These are phyloP conservation scores for Cutaneotrichosporon cutaneum DNA, from an alignment of 1,284 basidiomycete genomes.

Conservation along the genomic window DNA sequence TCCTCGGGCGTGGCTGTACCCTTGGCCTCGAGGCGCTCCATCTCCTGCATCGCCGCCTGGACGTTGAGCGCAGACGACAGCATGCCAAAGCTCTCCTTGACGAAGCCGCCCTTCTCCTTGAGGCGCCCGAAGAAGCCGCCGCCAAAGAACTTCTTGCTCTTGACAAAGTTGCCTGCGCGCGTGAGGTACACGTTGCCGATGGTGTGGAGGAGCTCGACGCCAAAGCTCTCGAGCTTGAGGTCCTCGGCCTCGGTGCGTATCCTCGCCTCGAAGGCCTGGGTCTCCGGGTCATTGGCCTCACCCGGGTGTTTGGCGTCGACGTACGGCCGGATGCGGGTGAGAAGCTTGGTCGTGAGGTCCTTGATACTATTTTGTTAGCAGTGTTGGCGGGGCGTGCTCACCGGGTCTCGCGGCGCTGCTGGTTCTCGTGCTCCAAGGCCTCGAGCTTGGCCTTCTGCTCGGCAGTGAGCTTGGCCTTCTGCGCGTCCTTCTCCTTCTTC, in stretches of 20 bases:
- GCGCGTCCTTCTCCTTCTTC: conserved; percentile 42
- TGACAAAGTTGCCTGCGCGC: conserved; percentile 89
- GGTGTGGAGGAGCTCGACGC: conserved; percentile 76
- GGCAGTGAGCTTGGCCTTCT: conserved; percentile 64
- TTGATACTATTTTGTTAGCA: conserved; percentile 56
- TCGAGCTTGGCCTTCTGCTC: conserved; percentile 82
- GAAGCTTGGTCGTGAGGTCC: conserved; percentile 70
- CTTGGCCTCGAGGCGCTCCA: conserved; percentile 84
- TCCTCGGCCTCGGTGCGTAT: conserved; percentile 90
- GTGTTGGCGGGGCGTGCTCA: conserved; percentile 31
- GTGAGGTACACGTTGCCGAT: conserved; percentile 89
- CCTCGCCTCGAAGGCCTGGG: conserved; percentile 68
- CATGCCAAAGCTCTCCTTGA: conserved; percentile 92
- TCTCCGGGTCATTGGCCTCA: conserved; percentile 80
- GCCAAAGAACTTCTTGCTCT: conserved; percentile 79
- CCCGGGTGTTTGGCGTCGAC: conserved; percentile 87
- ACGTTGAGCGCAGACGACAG: conserved; percentile 72
- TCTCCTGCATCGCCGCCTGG: conserved; percentile 70
- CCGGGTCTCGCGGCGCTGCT: conserved; percentile 71
- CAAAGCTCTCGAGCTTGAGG: conserved; percentile 96
- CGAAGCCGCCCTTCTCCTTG: conserved; percentile 89
- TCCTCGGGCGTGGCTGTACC: conserved; percentile 79
- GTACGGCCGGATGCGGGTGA: conserved; percentile 79
- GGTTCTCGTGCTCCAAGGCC: conserved; percentile 74
- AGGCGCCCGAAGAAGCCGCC: conserved; percentile 84